Evolutionary conservation across 2,329 filamentous ascomycete species (phyloP).

Genomic region (Penicillium brevicompactum): DNA sequence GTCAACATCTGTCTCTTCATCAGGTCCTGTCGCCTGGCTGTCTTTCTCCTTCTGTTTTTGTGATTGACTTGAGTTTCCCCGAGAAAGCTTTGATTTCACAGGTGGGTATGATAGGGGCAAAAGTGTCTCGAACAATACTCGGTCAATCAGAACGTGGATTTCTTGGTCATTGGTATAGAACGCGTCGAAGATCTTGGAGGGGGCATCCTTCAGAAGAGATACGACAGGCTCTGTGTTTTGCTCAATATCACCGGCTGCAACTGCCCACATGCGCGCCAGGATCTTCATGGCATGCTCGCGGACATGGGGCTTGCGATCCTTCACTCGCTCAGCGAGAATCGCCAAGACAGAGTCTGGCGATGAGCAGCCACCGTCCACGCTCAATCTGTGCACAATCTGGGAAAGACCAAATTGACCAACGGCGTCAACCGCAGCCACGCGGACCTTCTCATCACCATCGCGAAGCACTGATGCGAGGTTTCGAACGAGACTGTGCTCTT

Average conservation of each 20-base stretch:
- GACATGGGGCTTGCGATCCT: constrained; percentile 79
- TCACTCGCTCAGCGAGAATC: constrained; percentile 82
- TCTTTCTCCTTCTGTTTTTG: constrained; percentile 54
- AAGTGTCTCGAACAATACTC: constrained; percentile 81
- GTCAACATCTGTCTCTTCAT: constrained; percentile 46
- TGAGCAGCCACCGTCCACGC: constrained; percentile 71
- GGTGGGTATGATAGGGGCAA: constrained; percentile 88
- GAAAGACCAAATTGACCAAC: constrained; percentile 79
- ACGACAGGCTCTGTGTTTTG: constrained; percentile 76
- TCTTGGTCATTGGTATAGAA: constrained; percentile 89
- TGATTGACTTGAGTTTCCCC: constrained; percentile 52
- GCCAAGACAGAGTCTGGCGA: constrained; percentile 77
- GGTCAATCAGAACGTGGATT: constrained; percentile 80
- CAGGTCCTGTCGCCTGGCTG: constrained; percentile 38
- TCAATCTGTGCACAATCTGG: constrained; percentile 80
- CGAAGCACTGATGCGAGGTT: constrained; percentile 78
- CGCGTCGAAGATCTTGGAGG: constrained; percentile 80
- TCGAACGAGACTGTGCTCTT: constrained; percentile 74
- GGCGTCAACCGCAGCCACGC: constrained; percentile 82
- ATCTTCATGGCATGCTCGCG: constrained; percentile 85
- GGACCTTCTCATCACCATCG: constrained; percentile 88
- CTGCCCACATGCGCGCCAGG: constrained; percentile 88
- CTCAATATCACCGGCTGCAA: constrained; percentile 82
- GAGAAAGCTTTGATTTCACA: constrained; percentile 56
- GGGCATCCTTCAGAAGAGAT: constrained; percentile 76